Conservation (phyloP, 1,139 yeast species). For the Chernovozyma sophiae-reginae region DNA sequence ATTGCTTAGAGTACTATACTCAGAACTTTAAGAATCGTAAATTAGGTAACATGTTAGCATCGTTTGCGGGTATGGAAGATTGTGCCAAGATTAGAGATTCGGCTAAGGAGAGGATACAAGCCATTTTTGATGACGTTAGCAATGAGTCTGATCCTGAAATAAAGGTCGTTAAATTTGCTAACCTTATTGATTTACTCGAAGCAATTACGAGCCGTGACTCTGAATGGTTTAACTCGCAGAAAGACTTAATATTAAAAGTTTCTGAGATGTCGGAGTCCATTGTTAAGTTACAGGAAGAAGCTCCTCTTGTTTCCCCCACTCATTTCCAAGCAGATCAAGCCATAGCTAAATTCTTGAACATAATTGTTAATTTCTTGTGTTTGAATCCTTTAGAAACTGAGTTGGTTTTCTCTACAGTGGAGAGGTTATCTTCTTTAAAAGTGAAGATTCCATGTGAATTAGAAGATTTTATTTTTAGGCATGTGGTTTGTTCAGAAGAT, state of each 20-base stretch:
- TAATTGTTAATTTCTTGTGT: constrained; percentile 49
- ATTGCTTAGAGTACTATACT: constrained; percentile 68
- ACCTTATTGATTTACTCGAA: constrained; percentile 60
- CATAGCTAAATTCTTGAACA: constrained; percentile 52
- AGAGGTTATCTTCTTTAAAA: constrained; percentile 43
- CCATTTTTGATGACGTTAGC: constrained; percentile 31
- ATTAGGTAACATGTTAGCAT: constrained; percentile 63
- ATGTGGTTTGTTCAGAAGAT: constrained; percentile 52
- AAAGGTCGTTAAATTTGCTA: constrained; percentile 64
- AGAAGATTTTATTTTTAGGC: constrained; percentile 54
- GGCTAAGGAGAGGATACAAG: constrained; percentile 49
- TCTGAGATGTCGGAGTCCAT: constrained; percentile 45
- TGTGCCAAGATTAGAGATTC: constrained; percentile 55
- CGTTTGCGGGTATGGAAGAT: constrained; percentile 55
- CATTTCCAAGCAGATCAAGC: constrained; percentile 78
- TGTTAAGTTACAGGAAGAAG: constrained; percentile 32
- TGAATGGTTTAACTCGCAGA: constrained; percentile 61
- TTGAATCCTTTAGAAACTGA: constrained; percentile 26
- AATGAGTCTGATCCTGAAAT: constrained; percentile 49
- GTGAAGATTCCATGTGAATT: constrained; percentile 46
- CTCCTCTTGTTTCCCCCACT: constrained; percentile 53
- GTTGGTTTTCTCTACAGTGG: constrained; percentile 46
- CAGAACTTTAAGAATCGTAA: constrained; percentile 65
- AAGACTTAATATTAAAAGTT: constrained; percentile 44
- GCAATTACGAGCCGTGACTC: constrained; percentile 50